Percentiles rank a stretch among this genome's conserved stretches.
These are phyloP conservation scores for Phaffomyces antillensis DNA, from an alignment of 805 yeast genomes.

Conservation along the genomic window DNA sequence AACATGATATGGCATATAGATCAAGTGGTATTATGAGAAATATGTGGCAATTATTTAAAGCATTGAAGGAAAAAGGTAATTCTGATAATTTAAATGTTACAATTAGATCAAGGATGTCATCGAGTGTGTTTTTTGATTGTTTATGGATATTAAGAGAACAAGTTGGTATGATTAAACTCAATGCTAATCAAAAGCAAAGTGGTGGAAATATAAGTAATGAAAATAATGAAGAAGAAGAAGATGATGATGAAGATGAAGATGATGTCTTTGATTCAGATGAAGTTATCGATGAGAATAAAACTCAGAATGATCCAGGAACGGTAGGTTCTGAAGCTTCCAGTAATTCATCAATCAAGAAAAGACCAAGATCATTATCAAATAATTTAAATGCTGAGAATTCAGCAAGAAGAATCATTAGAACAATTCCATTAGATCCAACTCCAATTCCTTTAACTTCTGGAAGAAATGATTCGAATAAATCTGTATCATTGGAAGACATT, in stretches of 20 bases:
- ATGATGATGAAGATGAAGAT: conserved; percentile 10
- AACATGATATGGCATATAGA: conserved; percentile 89
- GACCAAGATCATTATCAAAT: conserved; percentile 44
- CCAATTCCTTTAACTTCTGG: conserved; percentile 41
- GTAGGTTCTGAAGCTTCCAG: conserved; percentile 31
- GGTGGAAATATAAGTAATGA: conserved; percentile 21
- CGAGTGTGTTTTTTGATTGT: conserved; percentile 88
- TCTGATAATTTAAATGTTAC: conserved; percentile 39
- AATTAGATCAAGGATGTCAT: conserved; percentile 82
- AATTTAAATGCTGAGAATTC: conserved; percentile 59
- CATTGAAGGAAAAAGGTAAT: conserved; percentile 45
- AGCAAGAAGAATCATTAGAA: conserved; percentile 67
- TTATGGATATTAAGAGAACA: conserved; percentile 77
- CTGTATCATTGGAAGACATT: conserved; percentile 13
- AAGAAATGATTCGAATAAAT: conserved; percentile 10
- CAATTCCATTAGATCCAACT: conserved; percentile 77
- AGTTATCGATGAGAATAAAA: neutral
- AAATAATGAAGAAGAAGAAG: conserved; percentile 19
- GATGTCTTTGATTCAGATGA: conserved; percentile 8
- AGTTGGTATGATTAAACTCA: conserved; percentile 75
- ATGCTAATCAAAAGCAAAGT: conserved; percentile 17
- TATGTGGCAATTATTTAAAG: conserved; percentile 81
- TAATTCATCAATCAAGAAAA: conserved; percentile 21
- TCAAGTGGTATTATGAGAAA: conserved; percentile 91
- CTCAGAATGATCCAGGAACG: conserved; percentile 25